phyloP scores from a whole-genome alignment of 257 asterid genomes.

The Osmanthus fragrans region DNA sequence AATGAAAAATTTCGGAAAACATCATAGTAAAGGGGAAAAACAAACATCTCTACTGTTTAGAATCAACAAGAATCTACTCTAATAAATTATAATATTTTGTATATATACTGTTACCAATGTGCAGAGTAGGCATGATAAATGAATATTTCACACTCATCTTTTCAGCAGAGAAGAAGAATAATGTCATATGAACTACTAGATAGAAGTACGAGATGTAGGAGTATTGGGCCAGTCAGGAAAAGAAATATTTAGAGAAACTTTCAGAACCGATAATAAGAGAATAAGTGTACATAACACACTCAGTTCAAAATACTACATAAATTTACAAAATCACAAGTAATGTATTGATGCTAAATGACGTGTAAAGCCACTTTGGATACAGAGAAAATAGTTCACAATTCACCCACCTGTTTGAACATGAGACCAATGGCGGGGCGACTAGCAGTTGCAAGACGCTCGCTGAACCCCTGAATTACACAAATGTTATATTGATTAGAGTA shows the following conservation, averaged over 20 bases:
- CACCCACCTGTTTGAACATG: conserved; percentile 88
- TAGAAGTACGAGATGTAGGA: background rate
- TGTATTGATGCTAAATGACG: background rate
- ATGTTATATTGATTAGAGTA: conserved; percentile 18
- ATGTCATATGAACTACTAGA: background rate
- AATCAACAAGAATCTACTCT: background rate
- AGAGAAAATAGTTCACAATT: background rate
- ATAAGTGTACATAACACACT: background rate
- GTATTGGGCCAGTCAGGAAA: background rate
- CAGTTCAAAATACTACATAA: background rate
- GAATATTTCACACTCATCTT: background rate
- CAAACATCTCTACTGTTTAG: background rate
- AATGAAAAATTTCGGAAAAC: conserved; percentile 10
- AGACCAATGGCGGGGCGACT: conserved; percentile 88
- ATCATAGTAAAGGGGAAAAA: background rate
- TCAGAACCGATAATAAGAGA: background rate
- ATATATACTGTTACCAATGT: background rate
- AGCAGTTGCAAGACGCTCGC: conserved; percentile 84
- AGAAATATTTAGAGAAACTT: background rate
- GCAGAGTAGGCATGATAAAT: background rate
- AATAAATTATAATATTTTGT: too few species aligned
- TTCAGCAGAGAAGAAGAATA: background rate
- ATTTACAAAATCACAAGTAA: background rate
- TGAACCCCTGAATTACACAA: conserved; percentile 76
- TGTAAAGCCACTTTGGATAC: background rate